A percentile compares a stretch with the other conserved stretches of the same genome.
These are phyloP conservation scores for Lizonia empirigonia DNA, from an alignment of 2,329 filamentous ascomycete species.

Conservation along the genomic window DNA sequence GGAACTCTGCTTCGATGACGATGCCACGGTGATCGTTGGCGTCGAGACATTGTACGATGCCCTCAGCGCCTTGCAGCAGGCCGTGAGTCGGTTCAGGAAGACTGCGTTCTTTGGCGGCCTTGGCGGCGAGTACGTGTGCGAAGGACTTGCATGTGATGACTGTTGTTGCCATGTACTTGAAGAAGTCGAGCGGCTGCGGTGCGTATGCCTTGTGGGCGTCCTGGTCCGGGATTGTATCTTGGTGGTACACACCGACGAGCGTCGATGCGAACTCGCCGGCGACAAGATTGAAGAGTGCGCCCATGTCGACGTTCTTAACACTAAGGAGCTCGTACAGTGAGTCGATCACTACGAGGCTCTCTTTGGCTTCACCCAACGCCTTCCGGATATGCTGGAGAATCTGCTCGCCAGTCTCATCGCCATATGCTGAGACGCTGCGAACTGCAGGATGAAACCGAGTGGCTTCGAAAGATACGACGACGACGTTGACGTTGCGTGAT, in stretches of 20 bases:
- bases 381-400: constrained; percentile 33
- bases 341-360: constrained; percentile 75
- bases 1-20: constrained; percentile 84
- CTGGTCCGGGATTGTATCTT: constrained; percentile 65
- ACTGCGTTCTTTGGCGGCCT: constrained; percentile 77
- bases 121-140: constrained; percentile 73
- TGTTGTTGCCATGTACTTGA: constrained; percentile 87
- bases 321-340: constrained; percentile 69
- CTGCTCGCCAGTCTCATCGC: constrained; percentile 66
- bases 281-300: constrained; percentile 72
- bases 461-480: constrained; percentile 80
- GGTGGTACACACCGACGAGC: constrained; percentile 80
- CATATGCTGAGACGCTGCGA: constrained; percentile 67
- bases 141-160: constrained; percentile 77
- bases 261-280: constrained; percentile 68
- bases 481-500: constrained; percentile 63
- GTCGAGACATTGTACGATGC: constrained; percentile 72
- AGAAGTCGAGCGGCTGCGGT: constrained; percentile 65
- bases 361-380: constrained; percentile 29
- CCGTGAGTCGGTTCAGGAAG: constrained; percentile 79
- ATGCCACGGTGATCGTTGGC: constrained; percentile 62
- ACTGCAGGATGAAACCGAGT: constrained; percentile 68
- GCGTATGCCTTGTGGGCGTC: constrained; percentile 50
- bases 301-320: constrained; percentile 52
- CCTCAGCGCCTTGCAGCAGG: constrained; percentile 76